Evolutionary conservation across 2,329 filamentous ascomycete species (phyloP), one percentile per base, ranked within the genome.

Genomic region (Sphaceloma murrayae): DNA sequence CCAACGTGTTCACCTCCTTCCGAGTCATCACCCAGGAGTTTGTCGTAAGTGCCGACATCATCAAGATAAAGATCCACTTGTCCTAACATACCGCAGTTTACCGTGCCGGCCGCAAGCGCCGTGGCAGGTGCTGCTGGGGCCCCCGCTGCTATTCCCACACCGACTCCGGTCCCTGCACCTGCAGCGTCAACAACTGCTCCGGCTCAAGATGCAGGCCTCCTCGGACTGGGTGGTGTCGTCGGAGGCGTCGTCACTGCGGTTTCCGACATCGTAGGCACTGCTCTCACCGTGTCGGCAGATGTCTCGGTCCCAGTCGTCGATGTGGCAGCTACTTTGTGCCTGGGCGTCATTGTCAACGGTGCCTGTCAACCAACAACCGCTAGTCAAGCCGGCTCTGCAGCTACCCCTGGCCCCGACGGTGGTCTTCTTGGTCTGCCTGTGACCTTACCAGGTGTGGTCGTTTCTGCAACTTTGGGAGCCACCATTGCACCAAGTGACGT

Each of bases 51-150:
- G 5, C 3, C 4, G 3, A 14, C 36, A 19, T 1, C 48, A 58
- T 52, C 9, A 0, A 82, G 58, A 51, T 77, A 83, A n/a, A n/a
- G n/a, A n/a, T n/a, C n/a, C n/a, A n/a, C 82, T 19, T 76, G 72
- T 78, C 78, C 82, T 2, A n/a, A n/a, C n/a, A n/a, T 78, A 77
- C 7, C 69, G 68, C 17, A 82, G 54, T 45, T 32, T 13, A 4
- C 72, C 73, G 2, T 63, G 66, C 7, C 58, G 64, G 1, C 77
- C 76, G 51, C 80, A 60, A 2, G 82, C 63, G 38, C 75, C 67
- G 47, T 82, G 81, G n/a, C 85, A 66, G 0, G 74, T 79, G 53
- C 72, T 84, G 56, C 84, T 84, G 53, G 82, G 72, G 48, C 82
- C 77, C 39, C 72, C 69, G 3, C 78, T 78, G 0, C 78, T 81